Conservation (phyloP, 2,329 filamentous ascomycete species). For the Trichoderma harzianum region DNA sequence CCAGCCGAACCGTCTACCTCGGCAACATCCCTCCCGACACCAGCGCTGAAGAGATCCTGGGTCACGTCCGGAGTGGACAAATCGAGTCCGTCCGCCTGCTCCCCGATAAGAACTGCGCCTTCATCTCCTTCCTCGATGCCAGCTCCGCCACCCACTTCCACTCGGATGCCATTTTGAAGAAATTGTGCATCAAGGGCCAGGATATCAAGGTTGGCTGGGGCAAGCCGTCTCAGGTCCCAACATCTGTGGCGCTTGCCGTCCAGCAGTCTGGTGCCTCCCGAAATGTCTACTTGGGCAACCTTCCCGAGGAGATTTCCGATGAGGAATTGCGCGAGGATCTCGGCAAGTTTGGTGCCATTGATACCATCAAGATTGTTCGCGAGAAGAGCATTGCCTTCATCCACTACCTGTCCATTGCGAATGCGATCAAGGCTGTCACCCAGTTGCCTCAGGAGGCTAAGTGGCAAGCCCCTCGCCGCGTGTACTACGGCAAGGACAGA, state of each 20-base stretch:
- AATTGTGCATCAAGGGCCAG: constrained; percentile 96
- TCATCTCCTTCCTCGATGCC: constrained; percentile 97
- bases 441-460: constrained; percentile 94
- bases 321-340: constrained; percentile 93
- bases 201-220: constrained; percentile 99
- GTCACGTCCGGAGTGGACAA: constrained; percentile 93
- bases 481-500: constrained; percentile 98
- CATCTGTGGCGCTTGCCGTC: constrained; percentile 92
- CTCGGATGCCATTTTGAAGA: constrained; percentile 99
- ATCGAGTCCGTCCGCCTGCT: constrained; percentile 98
- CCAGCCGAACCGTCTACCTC: constrained; percentile 93
- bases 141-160: constrained; percentile 98
- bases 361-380: constrained; percentile 95
- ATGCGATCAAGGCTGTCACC: constrained; percentile 96
- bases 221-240: constrained; percentile 96
- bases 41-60: constrained; percentile 90
- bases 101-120: constrained; percentile 98
- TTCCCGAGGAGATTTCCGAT: constrained; percentile 85
- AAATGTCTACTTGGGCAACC: constrained; percentile 93
- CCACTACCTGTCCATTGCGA: constrained; percentile 94
- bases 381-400: constrained; percentile 98
- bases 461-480: constrained; percentile 91
- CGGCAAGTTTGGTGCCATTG: constrained; percentile 92
- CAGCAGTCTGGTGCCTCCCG: constrained; percentile 96
- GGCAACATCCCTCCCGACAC: constrained; percentile 99